Base-by-base conservation (phyloP, 805 yeast genomes). In the Torulaspora indica region DNA sequence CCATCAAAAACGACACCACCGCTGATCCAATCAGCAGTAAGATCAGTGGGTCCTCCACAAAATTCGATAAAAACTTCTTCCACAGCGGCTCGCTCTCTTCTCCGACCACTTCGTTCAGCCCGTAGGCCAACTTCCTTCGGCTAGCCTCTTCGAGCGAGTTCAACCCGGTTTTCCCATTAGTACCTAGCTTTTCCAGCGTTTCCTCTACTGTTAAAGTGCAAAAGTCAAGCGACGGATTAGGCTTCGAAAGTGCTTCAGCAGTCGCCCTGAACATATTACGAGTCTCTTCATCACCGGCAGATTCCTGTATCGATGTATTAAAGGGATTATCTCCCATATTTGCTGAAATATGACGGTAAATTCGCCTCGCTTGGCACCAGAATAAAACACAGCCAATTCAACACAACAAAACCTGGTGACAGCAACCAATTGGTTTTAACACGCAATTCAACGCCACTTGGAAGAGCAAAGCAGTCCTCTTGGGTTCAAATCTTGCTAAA, bases 41-140 rank as follows among this genome's bases (percentile, higher is more conserved):
- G 53, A 93, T 91, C 68, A 93, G 73, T 18, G 96, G 97, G 67
- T 93, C 96, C 55, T 85, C 90, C 57, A 86, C 81, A 59, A 93
- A 93, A 43, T 82, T 87, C 47, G 82, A 72, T 8, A 88, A 40
- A 56, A 93, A 93, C 63, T 86, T 85, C 68, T 75, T 64, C n/a
- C 78, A 47, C 35, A 91, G 58, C 33, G 73, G 67, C 54, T 90
- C 96, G 17, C 82, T 86, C 42, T 87, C 96, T 14, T 87, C 95
- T 3, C 72, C 70, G 6, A 71, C 69, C 38, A 95, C 73, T 56
- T 87, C 97, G 64, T 93, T 93, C 30, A 75, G 52, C 1, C 99
- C 99, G 60, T 87, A 83, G 13, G 81, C 69, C 17, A 79, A 72
- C 54, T 91, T 76, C 54, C 98, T 74, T 56, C 77, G 76, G 13